A percentile compares a stretch with the other conserved stretches of the same genome.
These are phyloP conservation scores for Sporothrix humicola DNA, from an alignment of 2,329 filamentous ascomycete species.

Conservation along the genomic window DNA sequence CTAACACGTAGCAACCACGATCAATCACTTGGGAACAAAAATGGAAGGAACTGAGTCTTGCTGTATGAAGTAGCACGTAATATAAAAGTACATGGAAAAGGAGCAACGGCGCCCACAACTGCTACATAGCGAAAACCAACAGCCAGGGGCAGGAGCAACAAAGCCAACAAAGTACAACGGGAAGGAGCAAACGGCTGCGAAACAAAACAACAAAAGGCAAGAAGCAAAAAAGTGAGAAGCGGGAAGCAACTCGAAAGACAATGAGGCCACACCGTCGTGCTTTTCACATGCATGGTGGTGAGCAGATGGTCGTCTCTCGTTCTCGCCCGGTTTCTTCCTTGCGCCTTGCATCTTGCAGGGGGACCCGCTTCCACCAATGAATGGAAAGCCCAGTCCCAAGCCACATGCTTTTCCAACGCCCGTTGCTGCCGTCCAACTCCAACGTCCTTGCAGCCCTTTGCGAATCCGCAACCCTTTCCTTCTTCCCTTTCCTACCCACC, in stretches of 20 bases:
- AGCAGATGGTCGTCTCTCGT: not conserved
- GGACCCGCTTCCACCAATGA: conserved; percentile 1
- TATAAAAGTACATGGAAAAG: conserved; percentile 2
- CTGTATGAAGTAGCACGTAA: not conserved
- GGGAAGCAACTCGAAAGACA: not conserved
- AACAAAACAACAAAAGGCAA: not conserved
- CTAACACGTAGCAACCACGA: not conserved
- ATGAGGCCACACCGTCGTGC: not conserved
- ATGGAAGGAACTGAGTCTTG: not conserved
- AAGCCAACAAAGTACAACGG: not conserved
- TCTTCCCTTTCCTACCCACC: not conserved
- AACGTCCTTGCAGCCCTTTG: not conserved
- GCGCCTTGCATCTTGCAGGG: conserved; percentile 4
- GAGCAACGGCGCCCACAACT: not conserved
- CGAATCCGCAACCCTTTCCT: no score
- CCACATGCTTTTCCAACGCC: conserved; percentile 10
- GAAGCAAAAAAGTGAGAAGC: not conserved
- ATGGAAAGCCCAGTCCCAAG: conserved; percentile 2
- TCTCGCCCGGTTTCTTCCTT: conserved; percentile 17
- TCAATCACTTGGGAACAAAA: not conserved
- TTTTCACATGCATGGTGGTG: conserved; percentile 6
- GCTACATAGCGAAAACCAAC: not conserved
- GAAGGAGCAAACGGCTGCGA: no score
- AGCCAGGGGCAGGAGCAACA: not conserved
- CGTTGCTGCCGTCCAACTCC: not conserved